Evolutionary conservation across 2,329 filamentous ascomycete genomes (phyloP).

Genomic region (Sclerotinia nivalis): DNA sequence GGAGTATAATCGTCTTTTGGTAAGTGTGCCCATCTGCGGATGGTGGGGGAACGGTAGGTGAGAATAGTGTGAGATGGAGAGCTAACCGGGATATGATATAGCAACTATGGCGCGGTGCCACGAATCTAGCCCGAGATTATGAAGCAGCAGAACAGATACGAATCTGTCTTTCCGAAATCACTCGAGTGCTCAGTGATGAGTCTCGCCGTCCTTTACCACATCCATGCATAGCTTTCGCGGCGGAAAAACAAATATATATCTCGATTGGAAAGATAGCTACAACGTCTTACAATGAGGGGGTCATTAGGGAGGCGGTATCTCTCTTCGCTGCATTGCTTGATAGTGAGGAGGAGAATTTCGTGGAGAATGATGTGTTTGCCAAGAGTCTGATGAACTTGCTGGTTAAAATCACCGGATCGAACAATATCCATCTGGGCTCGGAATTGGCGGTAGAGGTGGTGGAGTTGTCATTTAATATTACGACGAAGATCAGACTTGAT

Average conservation of each 20-base stretch:
- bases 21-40: slow-evolving; percentile 42
- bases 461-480: slow-evolving; percentile 92
- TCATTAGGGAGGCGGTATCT: slow-evolving; percentile 80
- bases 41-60: neutral
- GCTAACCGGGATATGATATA: slow-evolving; percentile 32
- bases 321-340: slow-evolving; percentile 93
- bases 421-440: slow-evolving; percentile 69
- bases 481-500: slow-evolving; percentile 90
- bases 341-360: slow-evolving; percentile 92
- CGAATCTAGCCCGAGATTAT: slow-evolving; percentile 60
- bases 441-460: slow-evolving; percentile 88
- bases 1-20: slow-evolving; percentile 63
- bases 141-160: slow-evolving; percentile 64
- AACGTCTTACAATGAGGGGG: slow-evolving; percentile 78
- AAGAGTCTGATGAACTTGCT: slow-evolving; percentile 84
- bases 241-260: slow-evolving; percentile 84
- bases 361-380: slow-evolving; percentile 84
- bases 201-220: slow-evolving; percentile 85
- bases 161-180: slow-evolving; percentile 62
- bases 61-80: neutral
- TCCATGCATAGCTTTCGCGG: slow-evolving; percentile 85
- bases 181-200: slow-evolving; percentile 80
- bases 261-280: slow-evolving; percentile 87
- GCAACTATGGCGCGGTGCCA: slow-evolving; percentile 62
- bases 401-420: slow-evolving; percentile 72